phyloP scores from a whole-genome alignment of 73 alveolate genomes.

The Vitrella brassicaformis region DNA sequence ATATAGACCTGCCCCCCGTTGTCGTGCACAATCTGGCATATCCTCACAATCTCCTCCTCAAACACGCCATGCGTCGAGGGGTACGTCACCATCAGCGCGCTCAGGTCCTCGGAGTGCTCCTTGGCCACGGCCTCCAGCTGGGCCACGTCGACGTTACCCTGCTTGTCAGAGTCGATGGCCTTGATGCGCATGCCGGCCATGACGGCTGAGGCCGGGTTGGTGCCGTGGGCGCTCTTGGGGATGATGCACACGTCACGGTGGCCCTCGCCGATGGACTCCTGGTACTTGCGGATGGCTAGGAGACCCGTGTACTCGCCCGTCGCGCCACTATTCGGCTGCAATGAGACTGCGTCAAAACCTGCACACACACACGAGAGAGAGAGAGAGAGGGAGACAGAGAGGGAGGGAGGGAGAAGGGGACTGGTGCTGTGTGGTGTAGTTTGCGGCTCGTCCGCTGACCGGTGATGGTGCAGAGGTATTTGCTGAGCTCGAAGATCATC shows the following conservation, averaged over 20 bases:
- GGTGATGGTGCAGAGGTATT: constrained; percentile 17
- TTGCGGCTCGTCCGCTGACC: too few relatives aligned
- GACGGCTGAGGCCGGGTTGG: constrained; percentile 87
- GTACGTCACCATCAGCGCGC: constrained; percentile 76
- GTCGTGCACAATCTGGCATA: constrained; percentile 9
- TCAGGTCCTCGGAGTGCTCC: constrained; percentile 54
- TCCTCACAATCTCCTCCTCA: constrained; percentile 64
- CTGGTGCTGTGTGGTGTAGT: too few relatives aligned
- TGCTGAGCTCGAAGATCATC: constrained; percentile 52
- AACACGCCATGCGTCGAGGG: constrained; percentile 88
- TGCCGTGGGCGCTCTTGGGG: constrained; percentile 88
- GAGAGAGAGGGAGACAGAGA: neutral
- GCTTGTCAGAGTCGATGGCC: constrained; percentile 11
- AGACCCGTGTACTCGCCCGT: constrained; percentile 85
- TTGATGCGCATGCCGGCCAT: constrained; percentile 10
- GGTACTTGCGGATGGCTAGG: constrained; percentile 65
- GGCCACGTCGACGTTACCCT: neutral
- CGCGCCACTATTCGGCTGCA: constrained; percentile 82
- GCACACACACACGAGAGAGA: constrained; percentile 7
- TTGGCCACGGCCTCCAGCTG: constrained; percentile 33
- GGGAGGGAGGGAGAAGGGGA: neutral
- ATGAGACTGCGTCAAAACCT: constrained; percentile 68
- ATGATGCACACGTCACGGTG: constrained; percentile 71
- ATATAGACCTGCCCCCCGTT: constrained; percentile 54
- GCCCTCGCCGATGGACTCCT: constrained; percentile 54